phyloP scores from a whole-genome alignment of 306 rosid genomes.

The Corylus americana region DNA sequence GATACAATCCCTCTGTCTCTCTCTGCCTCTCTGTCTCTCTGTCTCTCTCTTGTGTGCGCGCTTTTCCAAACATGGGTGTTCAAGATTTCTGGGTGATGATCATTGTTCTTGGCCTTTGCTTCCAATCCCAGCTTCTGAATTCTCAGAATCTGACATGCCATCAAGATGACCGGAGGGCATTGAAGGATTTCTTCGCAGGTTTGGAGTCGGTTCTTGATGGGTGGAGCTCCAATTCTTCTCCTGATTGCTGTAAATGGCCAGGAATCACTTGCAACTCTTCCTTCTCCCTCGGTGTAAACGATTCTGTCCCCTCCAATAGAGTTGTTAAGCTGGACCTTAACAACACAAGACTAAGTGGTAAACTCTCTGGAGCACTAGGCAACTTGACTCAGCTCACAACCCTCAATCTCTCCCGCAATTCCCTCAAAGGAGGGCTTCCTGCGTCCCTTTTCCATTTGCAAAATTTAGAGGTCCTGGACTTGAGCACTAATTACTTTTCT shows the following conservation, averaged over 20 bases:
- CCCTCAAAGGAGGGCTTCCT: slow-evolving; percentile 38
- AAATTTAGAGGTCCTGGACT: slow-evolving; percentile 33
- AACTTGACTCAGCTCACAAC: slow-evolving; percentile 37
- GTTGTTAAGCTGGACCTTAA: slow-evolving; percentile 42
- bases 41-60: neutral
- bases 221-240: neutral
- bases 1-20: neutral
- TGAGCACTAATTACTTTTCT: slow-evolving; percentile 36
- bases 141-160: neutral
- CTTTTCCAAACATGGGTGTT: slow-evolving; percentile 25
- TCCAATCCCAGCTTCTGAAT: slow-evolving; percentile 12
- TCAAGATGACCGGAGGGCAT: neutral
- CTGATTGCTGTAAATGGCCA: slow-evolving; percentile 44
- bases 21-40: no score
- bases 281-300: slow-evolving; percentile 18
- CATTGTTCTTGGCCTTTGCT: slow-evolving; percentile 27
- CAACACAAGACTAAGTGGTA: slow-evolving; percentile 28
- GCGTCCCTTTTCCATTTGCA: slow-evolving; percentile 31
- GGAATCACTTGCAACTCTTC: slow-evolving; percentile 42
- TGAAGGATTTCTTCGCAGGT: neutral
- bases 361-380: slow-evolving; percentile 36
- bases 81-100: slow-evolving; percentile 28
- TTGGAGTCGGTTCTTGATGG: slow-evolving; percentile 1
- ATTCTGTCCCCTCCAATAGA: slow-evolving; percentile 17
- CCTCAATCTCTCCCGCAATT: slow-evolving; percentile 46